Percentiles rank a stretch among this genome's conserved stretches.
Evolutionary conservation across 1,284 basidiomycete genomes (phyloP).

Genomic region (Blastosporella zonata): DNA sequence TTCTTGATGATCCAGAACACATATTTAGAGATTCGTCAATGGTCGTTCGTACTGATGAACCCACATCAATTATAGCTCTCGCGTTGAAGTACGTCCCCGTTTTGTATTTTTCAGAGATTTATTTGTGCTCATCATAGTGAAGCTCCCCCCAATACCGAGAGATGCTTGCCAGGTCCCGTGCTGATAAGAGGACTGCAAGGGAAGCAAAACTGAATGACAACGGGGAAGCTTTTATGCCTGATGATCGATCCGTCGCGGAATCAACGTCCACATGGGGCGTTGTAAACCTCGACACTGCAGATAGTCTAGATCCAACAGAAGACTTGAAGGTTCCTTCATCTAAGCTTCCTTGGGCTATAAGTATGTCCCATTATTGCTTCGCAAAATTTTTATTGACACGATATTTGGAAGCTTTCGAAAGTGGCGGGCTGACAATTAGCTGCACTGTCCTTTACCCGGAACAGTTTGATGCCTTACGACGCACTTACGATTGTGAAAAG

Average conservation of each 20-base stretch:
- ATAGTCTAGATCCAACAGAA: constrained; percentile 68
- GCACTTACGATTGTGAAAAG: constrained; percentile 91
- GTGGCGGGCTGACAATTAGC: constrained; percentile 89
- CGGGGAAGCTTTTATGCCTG: constrained; percentile 83
- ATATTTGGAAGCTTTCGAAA: constrained; percentile 75
- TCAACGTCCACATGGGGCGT: constrained; percentile 85
- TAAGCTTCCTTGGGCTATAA: constrained; percentile 75
- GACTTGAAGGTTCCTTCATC: constrained; percentile 75
- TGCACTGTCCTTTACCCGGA: constrained; percentile 96
- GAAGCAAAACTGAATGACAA: constrained; percentile 67
- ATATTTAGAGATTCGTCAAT: constrained; percentile 95
- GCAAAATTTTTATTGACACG: constrained; percentile 20
- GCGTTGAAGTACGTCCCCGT: constrained; percentile 77
- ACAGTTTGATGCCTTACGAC: constrained; percentile 92
- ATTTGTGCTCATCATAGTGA: not conserved
- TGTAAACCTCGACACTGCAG: constrained; percentile 70
- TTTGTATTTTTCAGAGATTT: constrained; percentile 7
- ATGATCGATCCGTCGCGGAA: constrained; percentile 75
- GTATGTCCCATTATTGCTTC: constrained; percentile 32
- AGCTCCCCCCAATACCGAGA: constrained; percentile 89
- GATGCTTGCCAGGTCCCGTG: constrained; percentile 72
- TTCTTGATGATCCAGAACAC: constrained; percentile 78
- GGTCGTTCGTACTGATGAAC: constrained; percentile 96
- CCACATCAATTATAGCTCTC: constrained; percentile 96
- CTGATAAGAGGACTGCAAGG: constrained; percentile 66